Base-by-base conservation (phyloP, 2,329 filamentous ascomycete species). In the Cryphonectria naterciae region DNA sequence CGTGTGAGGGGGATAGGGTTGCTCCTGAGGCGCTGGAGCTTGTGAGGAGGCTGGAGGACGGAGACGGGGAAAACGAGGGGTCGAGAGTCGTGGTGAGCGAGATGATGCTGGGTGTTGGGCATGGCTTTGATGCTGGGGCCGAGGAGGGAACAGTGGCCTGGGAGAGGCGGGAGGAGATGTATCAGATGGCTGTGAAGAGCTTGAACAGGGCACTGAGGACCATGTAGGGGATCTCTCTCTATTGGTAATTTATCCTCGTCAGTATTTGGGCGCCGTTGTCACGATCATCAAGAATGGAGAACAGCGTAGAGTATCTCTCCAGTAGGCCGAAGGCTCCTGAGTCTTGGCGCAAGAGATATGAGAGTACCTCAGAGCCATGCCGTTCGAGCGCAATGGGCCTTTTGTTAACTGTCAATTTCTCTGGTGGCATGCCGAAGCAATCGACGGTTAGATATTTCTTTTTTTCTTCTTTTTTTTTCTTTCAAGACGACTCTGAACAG, bases 81-180 rank as follows among this genome's bases (percentile, higher is more conserved):
- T 43, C 63, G 22, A 49, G 63, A n/a, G 39, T 39, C 7, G 54
- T 67, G 13, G 64, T 67, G 32, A 63, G 41, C n/a, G 41, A 66
- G 63, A 70, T 62, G 63, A 41, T 70, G 63, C 28, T 66, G 25
- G 68, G n/a, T 22, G 54, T 67, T 10, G 39, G 52, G 7, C 68
- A 70, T 54, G 68, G 56, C 1, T 67, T 67, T 25, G 68, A 70
- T 61, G 39, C 64, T 41, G 64, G 68, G 22, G 41, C 64, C 17
- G 56, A 67, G 43, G n/a, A 49, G 41, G 68, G 68, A n/a, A 43
- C 68, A 7, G 13, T 67, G 28, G 28, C 17, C 37, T 70, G 63
- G 68, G 56, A 70, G 35, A 49, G 56, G 22, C 56, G 68, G 28
- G 63, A 70, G 22, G 56, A 56, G 10, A 67, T 70, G 68, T 70